Conservation (phyloP, 108 stramenopile genomes). For the Cyclotella cryptica region DNA sequence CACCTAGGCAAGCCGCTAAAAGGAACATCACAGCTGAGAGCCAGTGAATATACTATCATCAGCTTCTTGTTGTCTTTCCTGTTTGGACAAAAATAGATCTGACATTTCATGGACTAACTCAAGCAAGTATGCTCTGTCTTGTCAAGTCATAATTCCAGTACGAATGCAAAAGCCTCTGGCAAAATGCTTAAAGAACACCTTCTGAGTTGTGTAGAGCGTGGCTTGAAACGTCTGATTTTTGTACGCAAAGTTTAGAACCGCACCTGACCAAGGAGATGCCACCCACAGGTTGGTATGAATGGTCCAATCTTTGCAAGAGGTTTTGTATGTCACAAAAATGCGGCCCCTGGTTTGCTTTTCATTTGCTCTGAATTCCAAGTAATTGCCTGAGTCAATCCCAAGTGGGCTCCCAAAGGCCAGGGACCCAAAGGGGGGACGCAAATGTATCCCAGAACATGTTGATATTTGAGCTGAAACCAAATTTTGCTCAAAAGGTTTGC, state of each 20-base stretch:
- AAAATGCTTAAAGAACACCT: conserved; percentile 1
- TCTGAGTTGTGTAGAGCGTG: not conserved
- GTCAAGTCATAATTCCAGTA: not conserved
- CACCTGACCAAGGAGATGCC: conserved; percentile 3
- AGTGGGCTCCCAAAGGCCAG: not conserved
- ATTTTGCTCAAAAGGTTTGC: not conserved
- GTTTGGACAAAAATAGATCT: not conserved
- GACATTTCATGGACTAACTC: not conserved
- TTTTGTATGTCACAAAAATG: not conserved
- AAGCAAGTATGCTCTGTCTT: not conserved
- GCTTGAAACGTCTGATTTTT: not conserved
- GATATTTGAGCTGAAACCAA: not conserved
- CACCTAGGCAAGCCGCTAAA: conserved; percentile 2
- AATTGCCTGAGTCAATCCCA: conserved; percentile 6
- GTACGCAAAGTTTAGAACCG: not conserved
- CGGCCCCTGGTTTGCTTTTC: not conserved
- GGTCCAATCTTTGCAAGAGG: conserved; percentile 4
- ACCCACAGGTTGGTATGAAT: conserved; percentile 17
- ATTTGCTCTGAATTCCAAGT: conserved; percentile 6
- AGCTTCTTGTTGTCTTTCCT: not conserved
- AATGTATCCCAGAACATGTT: not conserved
- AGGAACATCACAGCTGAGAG: conserved; percentile 15
- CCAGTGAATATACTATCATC: not conserved
- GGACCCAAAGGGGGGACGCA: conserved; percentile 1
- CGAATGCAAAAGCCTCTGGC: not conserved